Evolutionary conservation across 768 basidiomycete species (phyloP).

Genomic region (Chalciporus sphaerocephalus): DNA sequence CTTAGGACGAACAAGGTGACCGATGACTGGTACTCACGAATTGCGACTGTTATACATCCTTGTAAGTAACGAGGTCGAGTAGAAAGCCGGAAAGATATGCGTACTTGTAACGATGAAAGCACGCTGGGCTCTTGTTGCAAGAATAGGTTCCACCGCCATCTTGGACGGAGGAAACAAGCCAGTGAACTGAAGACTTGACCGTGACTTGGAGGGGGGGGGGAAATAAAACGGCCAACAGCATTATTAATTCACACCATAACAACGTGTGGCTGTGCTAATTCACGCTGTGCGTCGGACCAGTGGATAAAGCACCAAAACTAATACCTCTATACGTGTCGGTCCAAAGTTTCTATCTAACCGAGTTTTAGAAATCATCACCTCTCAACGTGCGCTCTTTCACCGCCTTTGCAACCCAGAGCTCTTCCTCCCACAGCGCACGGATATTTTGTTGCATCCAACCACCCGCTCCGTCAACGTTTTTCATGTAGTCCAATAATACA

Average conservation of each 20-base stretch:
- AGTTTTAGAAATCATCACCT: slow-evolving; percentile 45
- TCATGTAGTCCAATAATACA: neutral
- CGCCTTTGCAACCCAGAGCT: slow-evolving; percentile 45
- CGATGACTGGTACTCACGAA: slow-evolving; percentile 49
- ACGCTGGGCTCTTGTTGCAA: slow-evolving; percentile 68
- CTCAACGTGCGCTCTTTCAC: slow-evolving; percentile 43
- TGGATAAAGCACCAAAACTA: neutral
- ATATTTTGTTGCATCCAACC: slow-evolving; percentile 39
- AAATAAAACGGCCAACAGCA: neutral
- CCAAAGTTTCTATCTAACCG: neutral
- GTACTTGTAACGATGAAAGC: slow-evolving; percentile 69
- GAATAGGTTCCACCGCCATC: slow-evolving; percentile 70
- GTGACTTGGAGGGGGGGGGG: too few species aligned
- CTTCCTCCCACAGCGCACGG: slow-evolving; percentile 58
- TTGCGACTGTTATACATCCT: slow-evolving; percentile 38
- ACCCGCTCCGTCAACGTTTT: neutral
- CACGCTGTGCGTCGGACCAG: neutral
- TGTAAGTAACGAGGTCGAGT: slow-evolving; percentile 5
- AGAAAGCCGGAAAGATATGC: slow-evolving; percentile 21
- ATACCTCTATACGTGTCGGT: neutral
- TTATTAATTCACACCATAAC: neutral
- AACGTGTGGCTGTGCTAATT: slow-evolving; percentile 18
- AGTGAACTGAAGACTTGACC: slow-evolving; percentile 9
- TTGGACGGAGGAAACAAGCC: slow-evolving; percentile 17
- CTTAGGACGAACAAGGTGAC: slow-evolving; percentile 1